Base-by-base conservation (phyloP, 768 basidiomycete genomes). In the Sutorius australiensis region DNA sequence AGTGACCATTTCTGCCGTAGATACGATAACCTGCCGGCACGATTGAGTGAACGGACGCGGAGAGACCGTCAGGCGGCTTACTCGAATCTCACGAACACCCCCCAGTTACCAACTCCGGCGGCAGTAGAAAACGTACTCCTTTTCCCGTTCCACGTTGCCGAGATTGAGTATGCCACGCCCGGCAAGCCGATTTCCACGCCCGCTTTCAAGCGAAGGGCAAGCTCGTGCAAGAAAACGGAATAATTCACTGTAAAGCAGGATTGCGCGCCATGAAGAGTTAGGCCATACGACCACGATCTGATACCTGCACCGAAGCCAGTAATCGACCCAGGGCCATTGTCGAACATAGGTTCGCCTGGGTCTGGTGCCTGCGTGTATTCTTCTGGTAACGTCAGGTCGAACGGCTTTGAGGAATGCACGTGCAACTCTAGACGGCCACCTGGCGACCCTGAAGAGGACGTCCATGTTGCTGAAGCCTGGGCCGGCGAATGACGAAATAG, bases 41-140 rank as follows among this genome's bases (percentile, higher is more conserved):
- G 21, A 4, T 40, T 48, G 30, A 53, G 57, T 60, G 55, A 65
- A 50, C 55, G 51, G 38, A 38, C 38, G 45, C 32, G 51, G 45
- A 55, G 56, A 32, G 48, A 47, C 19, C 30, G 47, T 56, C 40
- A 51, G 24, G 9, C 6, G 27, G 32, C 67, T 64, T 60, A 87
- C 87, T 82, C 80, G 48, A 87, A 57, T 63, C 72, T 75, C 54
- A 85, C 65, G 30, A 78, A 67, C 45, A 87, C 76, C 10, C 80
- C 83, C 33, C 69, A 59, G 36, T 73, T 61, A 52, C 72, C 75
- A 41, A 81, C 64, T 39, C 74, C 72, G 36, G 82, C 72, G 27
- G 65, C 68, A 3, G 77, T 75, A 50, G 73, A 71, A 53, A 83
- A 67, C 56, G 77, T 71, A 43, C 66, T 71, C 31, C 64, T 70